Conservation (phyloP, 108 stramenopile species). For the Skeletonema costatum region DNA sequence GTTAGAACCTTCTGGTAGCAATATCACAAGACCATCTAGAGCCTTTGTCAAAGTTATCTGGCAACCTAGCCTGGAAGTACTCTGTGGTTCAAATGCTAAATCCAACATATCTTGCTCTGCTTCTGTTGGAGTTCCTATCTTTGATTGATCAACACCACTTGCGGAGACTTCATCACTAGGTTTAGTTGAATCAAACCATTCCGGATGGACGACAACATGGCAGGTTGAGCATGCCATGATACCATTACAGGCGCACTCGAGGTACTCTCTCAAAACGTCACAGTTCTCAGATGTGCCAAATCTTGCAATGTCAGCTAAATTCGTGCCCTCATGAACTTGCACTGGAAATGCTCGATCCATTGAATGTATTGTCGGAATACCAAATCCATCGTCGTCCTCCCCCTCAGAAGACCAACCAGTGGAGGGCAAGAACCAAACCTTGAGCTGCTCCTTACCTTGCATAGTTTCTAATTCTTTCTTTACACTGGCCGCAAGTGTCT, state of each 20-base stretch:
- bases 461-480: constrained; percentile 24
- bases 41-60: constrained; percentile 59
- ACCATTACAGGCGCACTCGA: constrained; percentile 81
- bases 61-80: constrained; percentile 70
- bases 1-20: constrained; percentile 58
- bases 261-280: constrained; percentile 57
- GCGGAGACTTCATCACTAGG: not conserved
- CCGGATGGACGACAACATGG: constrained; percentile 71
- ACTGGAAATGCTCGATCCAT: constrained; percentile 57
- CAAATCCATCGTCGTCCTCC: constrained; percentile 26
- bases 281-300: constrained; percentile 48
- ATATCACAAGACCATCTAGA: constrained; percentile 58
- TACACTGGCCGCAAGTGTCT: constrained; percentile 56
- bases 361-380: constrained; percentile 16
- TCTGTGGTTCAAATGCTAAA: constrained; percentile 58
- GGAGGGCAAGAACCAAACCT: constrained; percentile 49
- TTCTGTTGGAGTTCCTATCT: constrained; percentile 54
- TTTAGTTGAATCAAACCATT: constrained; percentile 43
- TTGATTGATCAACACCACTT: not conserved
- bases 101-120: constrained; percentile 79
- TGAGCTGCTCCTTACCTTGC: constrained; percentile 37
- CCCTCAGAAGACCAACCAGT: constrained; percentile 51
- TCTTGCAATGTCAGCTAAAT: constrained; percentile 60
- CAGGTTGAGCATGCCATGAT: constrained; percentile 83
- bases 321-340: constrained; percentile 42